Evolutionary conservation across 73 alveolate species (phyloP).

Genomic region (Paraurostyla sp.): DNA sequence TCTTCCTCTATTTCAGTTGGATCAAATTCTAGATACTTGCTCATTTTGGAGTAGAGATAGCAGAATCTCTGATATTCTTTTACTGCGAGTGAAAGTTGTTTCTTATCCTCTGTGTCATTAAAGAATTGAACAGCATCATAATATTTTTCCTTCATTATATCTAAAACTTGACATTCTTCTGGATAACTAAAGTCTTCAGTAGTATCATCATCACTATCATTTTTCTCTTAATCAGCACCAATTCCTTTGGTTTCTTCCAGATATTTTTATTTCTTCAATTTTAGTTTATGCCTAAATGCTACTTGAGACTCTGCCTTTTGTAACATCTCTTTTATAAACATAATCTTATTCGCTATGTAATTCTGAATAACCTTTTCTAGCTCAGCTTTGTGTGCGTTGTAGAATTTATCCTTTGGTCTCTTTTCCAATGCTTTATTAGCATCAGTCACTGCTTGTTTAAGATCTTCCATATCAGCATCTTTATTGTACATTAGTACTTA

Average conservation of each 20-base stretch:
- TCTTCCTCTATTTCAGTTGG: constrained; percentile 41
- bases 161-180: constrained; percentile 51
- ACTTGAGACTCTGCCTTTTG: constrained; percentile 32
- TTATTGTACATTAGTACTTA: constrained; percentile 8
- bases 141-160: constrained; percentile 53
- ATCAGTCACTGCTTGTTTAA: constrained; percentile 25
- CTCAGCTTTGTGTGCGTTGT: neutral
- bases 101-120: constrained; percentile 44
- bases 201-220: constrained; percentile 8
- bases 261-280: neutral
- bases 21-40: constrained; percentile 11
- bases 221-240: neutral
- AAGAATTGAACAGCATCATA: constrained; percentile 48
- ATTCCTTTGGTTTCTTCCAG: constrained; percentile 1
- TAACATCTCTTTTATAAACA: neutral
- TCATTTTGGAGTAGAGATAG: constrained; percentile 54
- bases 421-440: constrained; percentile 30
- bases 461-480: constrained; percentile 20
- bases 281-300: neutral
- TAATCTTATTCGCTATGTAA: neutral
- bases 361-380: neutral
- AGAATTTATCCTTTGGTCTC: constrained; percentile 57
- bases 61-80: constrained; percentile 53
- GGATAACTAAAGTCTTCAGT: neutral
- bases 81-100: constrained; percentile 32